Evolutionary conservation across 345 rosid genomes (phyloP), one percentile per base, ranked within the genome.

Genomic region (Pugionium cornutum): DNA sequence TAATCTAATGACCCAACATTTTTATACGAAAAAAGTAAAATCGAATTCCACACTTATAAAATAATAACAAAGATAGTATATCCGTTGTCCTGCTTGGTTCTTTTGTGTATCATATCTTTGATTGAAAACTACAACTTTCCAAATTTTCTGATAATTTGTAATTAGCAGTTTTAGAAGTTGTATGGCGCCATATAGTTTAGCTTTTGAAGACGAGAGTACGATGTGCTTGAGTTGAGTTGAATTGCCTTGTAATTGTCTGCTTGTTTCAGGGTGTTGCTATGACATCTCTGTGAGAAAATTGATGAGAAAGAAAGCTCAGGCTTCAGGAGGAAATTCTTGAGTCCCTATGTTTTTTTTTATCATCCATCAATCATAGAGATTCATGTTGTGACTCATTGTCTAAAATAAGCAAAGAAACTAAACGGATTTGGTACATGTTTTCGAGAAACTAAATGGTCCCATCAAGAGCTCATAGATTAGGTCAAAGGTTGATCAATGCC

Each of bases 211-310:
- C 18, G 0, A 18, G 18, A 18, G 18, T 18, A 18, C 2, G 28
- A 34, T 41, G 53, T 48, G 40, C 26, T 10, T 52, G 18, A 18
- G 18, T 54, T 44, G 6, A 62, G 36, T 31, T 25, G 51, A 46
- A 36, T 62, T 9, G 7, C 50, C 8, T 62, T 53, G 0, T 48
- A 5, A 56, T 18, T 41, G 11, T 64, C 7, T 6, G 45, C 25
- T 44, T 74, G 46, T 69, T 74, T 67, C 88, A 95, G 97, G 97
- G 11, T 95, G 96, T 77, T 84, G 96, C 89, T 91, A 89, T 69
- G 97, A 91, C 79, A 87, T 95, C 63, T 95, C 84, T 69, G 96
- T 80, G 50, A 85, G 56, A 80, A 83, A 88, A 10, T 65, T 66
- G 1, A 83, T 81, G 95, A 80, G 83, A 53, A 86, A 90, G 83